Evolutionary conservation across 768 basidiomycete genomes (phyloP).

Genomic region (Boletus subparvulus): DNA sequence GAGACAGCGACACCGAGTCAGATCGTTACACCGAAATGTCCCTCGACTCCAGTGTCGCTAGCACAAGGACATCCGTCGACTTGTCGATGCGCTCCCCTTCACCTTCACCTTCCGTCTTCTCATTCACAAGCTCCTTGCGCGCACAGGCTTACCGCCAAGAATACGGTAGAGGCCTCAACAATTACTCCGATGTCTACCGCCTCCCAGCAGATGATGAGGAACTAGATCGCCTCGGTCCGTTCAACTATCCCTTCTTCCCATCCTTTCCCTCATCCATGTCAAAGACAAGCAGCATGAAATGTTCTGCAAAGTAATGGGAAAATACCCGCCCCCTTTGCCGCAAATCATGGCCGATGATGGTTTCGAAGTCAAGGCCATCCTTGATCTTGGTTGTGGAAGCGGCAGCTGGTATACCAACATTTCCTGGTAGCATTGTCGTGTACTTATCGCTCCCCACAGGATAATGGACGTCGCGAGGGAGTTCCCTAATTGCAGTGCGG

Average conservation of each 20-base stretch:
- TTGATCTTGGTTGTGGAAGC: conserved; percentile 81
- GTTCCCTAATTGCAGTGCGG: conserved; percentile 64
- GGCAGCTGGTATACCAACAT: conserved; percentile 60
- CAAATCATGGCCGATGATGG: conserved; percentile 60
- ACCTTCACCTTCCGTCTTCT: conserved; percentile 67
- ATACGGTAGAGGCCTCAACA: conserved; percentile 70
- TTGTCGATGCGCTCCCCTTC: conserved; percentile 62
- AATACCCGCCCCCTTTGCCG: conserved; percentile 58
- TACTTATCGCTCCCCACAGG: conserved; percentile 43
- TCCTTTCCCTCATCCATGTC: conserved; percentile 10
- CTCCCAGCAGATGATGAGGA: conserved; percentile 82
- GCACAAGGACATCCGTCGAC: conserved; percentile 59
- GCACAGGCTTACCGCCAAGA: conserved; percentile 61
- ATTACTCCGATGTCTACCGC: conserved; percentile 75
- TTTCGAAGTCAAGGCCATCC: conserved; percentile 57
- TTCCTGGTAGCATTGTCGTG: neutral
- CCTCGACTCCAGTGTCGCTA: conserved; percentile 39
- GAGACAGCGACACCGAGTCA: conserved; percentile 47
- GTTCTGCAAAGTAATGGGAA: conserved; percentile 64
- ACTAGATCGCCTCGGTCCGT: conserved; percentile 62
- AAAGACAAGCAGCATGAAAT: conserved; percentile 68
- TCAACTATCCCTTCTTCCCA: neutral
- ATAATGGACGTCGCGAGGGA: conserved; percentile 72
- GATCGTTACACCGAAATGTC: conserved; percentile 44
- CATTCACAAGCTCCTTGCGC: conserved; percentile 62